Evolutionary conservation across 495 filamentous ascomycete species (phyloP).

Genomic region (Talaromyces thailandensis): DNA sequence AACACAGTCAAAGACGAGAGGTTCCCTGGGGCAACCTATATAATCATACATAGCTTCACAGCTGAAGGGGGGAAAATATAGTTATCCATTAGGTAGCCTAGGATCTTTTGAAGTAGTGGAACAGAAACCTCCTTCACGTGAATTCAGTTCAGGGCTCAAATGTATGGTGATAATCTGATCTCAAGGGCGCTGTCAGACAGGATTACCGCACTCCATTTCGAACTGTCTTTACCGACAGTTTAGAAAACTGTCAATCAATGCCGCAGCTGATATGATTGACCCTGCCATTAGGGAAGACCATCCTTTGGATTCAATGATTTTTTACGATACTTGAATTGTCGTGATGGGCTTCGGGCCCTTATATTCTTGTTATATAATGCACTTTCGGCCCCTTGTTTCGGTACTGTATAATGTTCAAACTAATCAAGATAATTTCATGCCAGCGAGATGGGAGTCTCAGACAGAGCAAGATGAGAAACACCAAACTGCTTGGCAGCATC

Average conservation of each 20-base stretch:
- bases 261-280: not conserved
- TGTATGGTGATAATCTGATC: not conserved
- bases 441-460: constrained; percentile 4
- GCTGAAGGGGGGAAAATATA: not conserved
- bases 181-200: not conserved
- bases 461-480: constrained; percentile 6
- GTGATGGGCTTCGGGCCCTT: not conserved
- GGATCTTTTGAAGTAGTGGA: not conserved
- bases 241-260: not conserved
- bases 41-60: not conserved
- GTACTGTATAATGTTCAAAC: not conserved
- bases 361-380: not conserved
- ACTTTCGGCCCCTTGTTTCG: not conserved
- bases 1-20: too few relatives aligned
- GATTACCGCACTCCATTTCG: not conserved
- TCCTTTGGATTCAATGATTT: not conserved
- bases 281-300: not conserved
- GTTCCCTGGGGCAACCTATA: too few relatives aligned
- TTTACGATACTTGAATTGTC: not conserved
- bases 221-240: not conserved
- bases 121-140: not conserved
- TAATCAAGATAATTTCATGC: not conserved
- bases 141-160: not conserved
- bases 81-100: not conserved
- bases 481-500: constrained; percentile 10